Evolutionary conservation across 176 grass and related monocot species (phyloP), one percentile per base, ranked within the genome.

Genomic region (Neostapfia colusana): DNA sequence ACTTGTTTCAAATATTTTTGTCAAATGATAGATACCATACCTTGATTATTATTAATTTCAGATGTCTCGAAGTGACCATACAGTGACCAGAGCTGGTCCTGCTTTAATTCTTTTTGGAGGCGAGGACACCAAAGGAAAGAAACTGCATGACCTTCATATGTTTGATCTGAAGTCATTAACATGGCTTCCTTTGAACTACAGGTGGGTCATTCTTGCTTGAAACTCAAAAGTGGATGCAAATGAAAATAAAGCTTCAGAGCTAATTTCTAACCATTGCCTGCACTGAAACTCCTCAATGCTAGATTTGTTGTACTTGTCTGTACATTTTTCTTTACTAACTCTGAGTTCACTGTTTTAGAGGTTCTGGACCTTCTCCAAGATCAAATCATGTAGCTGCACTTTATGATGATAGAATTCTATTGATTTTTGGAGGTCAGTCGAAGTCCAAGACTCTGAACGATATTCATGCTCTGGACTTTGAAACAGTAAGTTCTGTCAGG

Each of bases 171-270:
- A 98, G 65, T 92, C 95, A 69, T 90, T 85, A 56, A 94, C 85
- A 34, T 98, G 95, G 95, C 95, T 98, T 92, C 95, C 91, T 66
- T 90, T 98, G 80, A 93, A 89, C 73, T 92, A 98, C 67, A 98
- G 92, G 95, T 98, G 79, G 89, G 91, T 88, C 40, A 24, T 80
- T 79, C 64, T 67, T 77, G 7, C 62, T 15, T 68, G 25, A 14
- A 43, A 57, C 31, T 31, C 31, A 31, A 31, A 2, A 31, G 31
- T 31, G 31, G 31, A 31, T 35, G 69, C 17, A 45, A 77, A 72
- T 28, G 57, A 9, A 28, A 79, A 60, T 23, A 66, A 80, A 84
- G 12, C 10, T 35, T 65, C 13, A 58, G 15, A 18, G 54, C 18
- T 15, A 45, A 63, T 10, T 53, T 53, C 42, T 68, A 51, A 23